A percentile compares a stretch with the other conserved stretches of the same genome.
phyloP scores from a whole-genome alignment of 2,329 filamentous ascomycete genomes.

The Cytospora mali region DNA sequence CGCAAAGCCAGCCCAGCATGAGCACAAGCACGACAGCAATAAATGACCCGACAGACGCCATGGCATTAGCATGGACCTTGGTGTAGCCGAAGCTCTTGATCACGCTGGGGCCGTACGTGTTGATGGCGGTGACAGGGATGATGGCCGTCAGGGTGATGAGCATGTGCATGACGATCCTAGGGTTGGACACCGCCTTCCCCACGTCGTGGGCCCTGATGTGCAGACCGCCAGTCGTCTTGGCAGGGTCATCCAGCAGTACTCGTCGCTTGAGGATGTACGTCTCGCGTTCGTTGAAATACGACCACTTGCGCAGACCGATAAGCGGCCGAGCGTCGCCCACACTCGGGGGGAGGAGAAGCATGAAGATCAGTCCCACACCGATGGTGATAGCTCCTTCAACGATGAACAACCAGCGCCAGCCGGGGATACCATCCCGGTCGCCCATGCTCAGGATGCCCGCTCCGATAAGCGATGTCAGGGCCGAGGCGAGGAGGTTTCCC shows the following conservation, averaged over 20 bases:
- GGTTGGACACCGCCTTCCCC: constrained; percentile 45
- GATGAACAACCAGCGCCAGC: constrained; percentile 50
- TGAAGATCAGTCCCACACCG: constrained; percentile 36
- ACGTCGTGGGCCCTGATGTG: constrained; percentile 42
- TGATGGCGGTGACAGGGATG: constrained; percentile 49
- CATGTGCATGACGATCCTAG: constrained; percentile 54
- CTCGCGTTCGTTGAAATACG: constrained; percentile 47
- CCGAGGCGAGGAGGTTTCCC: constrained; percentile 30
- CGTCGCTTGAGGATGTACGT: constrained; percentile 44
- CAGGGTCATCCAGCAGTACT: constrained; percentile 47
- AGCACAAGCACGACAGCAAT: constrained; percentile 55
- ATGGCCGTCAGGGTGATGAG: constrained; percentile 53
- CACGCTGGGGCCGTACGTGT: constrained; percentile 57
- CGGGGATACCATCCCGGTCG: constrained; percentile 37
- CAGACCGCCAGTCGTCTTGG: constrained; percentile 40
- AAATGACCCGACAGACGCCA: constrained; percentile 55
- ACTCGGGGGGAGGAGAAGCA: constrained; percentile 38
- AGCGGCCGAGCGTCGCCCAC: constrained; percentile 41
- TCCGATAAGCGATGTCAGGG: constrained; percentile 39
- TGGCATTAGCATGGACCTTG: constrained; percentile 52
- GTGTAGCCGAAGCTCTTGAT: constrained; percentile 55
- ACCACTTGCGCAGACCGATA: constrained; percentile 41
- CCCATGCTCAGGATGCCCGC: constrained; percentile 30
- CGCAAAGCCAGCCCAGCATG: constrained; percentile 54
- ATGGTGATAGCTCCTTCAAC: constrained; percentile 38